Conservation (phyloP, 257 asterid genomes). For the Penstemon newberryi region DNA sequence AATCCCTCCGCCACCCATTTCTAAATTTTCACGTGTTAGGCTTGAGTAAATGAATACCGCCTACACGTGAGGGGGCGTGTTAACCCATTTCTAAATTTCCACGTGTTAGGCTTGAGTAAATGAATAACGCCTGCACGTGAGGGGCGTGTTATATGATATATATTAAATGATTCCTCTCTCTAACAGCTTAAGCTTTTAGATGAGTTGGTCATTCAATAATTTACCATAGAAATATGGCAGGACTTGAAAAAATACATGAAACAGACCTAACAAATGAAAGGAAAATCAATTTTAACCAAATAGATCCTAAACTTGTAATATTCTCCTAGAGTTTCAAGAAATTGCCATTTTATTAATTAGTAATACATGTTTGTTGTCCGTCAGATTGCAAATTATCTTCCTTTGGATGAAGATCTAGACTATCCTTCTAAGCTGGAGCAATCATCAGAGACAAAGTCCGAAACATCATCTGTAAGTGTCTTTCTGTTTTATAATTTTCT, state of each 20-base stretch:
- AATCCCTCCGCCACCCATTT: too few species aligned
- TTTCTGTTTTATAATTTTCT: slow-evolving; percentile 15
- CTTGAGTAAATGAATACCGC: too few species aligned
- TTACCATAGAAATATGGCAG: not conserved
- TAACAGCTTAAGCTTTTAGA: too few species aligned
- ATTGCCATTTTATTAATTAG: slow-evolving; percentile 6
- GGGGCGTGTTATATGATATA: too few species aligned
- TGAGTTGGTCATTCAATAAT: too few species aligned
- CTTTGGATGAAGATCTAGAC: slow-evolving; percentile 79
- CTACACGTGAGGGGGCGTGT: too few species aligned
- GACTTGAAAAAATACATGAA: slow-evolving; percentile 12
- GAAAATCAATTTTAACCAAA: not conserved
- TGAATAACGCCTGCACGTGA: too few species aligned
- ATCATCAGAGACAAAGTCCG: slow-evolving; percentile 54
- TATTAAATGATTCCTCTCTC: too few species aligned
- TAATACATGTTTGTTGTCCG: slow-evolving; percentile 29
- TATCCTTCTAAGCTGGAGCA: slow-evolving; percentile 92
- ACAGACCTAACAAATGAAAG: slow-evolving; percentile 2
- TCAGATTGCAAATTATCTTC: slow-evolving; percentile 94
- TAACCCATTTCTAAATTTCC: too few species aligned
- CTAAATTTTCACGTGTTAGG: too few species aligned
- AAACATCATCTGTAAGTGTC: slow-evolving; percentile 67
- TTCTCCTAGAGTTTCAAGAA: slow-evolving; percentile 19
- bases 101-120: too few species aligned
- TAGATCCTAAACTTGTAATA: slow-evolving; percentile 17